Evolutionary conservation across 768 basidiomycete genomes (phyloP).

Genomic region (Mycena maculata): DNA sequence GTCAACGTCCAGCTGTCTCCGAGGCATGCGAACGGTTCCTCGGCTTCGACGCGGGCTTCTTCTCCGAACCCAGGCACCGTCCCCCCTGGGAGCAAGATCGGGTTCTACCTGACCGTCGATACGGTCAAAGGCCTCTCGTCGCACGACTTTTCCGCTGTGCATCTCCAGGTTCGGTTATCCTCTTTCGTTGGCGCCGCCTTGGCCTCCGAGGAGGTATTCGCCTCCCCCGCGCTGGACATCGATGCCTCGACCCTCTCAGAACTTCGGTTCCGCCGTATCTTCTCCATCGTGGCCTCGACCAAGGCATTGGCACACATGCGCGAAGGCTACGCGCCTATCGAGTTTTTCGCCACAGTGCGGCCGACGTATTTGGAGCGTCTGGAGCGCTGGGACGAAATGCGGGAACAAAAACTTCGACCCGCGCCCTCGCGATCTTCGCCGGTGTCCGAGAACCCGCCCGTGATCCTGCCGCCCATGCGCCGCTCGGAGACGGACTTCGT

Average conservation of each 20-base stretch:
- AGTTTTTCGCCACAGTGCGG: conserved; percentile 88
- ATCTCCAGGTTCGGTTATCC: conserved; percentile 89
- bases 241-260: conserved; percentile 78
- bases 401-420: conserved; percentile 73
- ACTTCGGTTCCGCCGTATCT: conserved; percentile 84
- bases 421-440: conserved; percentile 50
- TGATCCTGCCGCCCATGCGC: conserved; percentile 78
- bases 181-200: conserved; percentile 83
- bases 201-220: conserved; percentile 83
- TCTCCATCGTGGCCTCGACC: conserved; percentile 80
- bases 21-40: conserved; percentile 70
- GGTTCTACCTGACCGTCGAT: conserved; percentile 88
- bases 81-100: conserved; percentile 82
- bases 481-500: conserved; percentile 94
- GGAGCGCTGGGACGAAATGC: conserved; percentile 94
- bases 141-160: conserved; percentile 88
- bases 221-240: conserved; percentile 80
- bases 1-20: conserved; percentile 74
- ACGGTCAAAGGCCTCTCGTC: conserved; percentile 88
- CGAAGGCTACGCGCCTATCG: conserved; percentile 85
- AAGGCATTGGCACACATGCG: conserved; percentile 80
- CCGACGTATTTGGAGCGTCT: conserved; percentile 89
- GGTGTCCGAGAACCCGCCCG: conserved; percentile 53
- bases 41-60: conserved; percentile 76
- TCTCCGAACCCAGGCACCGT: conserved; percentile 78